These are phyloP conservation scores for Sporothrix phasma DNA, from an alignment of 2,329 filamentous ascomycete species.

Conservation along the genomic window DNA sequence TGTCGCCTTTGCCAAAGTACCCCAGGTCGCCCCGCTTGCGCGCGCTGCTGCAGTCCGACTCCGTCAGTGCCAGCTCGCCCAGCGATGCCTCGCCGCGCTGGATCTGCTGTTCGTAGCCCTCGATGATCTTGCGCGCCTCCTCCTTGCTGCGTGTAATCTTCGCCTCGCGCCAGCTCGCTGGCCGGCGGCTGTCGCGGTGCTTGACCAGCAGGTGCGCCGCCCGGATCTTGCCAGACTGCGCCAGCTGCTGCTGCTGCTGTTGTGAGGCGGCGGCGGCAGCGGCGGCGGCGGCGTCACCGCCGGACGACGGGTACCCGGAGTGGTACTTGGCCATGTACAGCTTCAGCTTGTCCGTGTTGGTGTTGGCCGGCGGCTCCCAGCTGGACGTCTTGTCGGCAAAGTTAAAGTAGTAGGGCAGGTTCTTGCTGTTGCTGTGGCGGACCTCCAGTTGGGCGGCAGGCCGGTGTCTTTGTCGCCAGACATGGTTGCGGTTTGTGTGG, in stretches of 20 bases:
- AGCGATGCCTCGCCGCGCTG: conserved; percentile 56
- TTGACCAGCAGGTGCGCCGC: conserved; percentile 90
- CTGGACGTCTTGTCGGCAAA: conserved; percentile 72
- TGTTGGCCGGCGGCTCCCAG: conserved; percentile 86
- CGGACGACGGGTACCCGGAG: conserved; percentile 41
- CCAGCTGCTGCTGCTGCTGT: conserved; percentile 10
- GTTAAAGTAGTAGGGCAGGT: conserved; percentile 98
- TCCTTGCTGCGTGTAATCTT: conserved; percentile 83
- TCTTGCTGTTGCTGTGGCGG: conserved; percentile 95
- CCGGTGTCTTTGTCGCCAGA: conserved; percentile 41
- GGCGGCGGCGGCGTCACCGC: neutral
- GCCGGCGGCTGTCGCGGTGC: conserved; percentile 77
- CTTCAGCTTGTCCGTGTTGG: conserved; percentile 88
- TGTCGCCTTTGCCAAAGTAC: conserved; percentile 87
- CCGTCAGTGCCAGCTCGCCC: conserved; percentile 74
- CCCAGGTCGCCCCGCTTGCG: conserved; percentile 90
- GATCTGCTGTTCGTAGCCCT: conserved; percentile 67
- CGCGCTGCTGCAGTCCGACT: conserved; percentile 93
- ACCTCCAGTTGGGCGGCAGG: conserved; percentile 84
- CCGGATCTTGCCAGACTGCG: conserved; percentile 67
- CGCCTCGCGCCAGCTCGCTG: conserved; percentile 86
- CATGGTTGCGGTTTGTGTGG: conserved; percentile 9
- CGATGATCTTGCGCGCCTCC: conserved; percentile 70
- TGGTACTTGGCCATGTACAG: conserved; percentile 86
- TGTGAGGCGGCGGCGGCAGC: neutral